Conservation (phyloP, 2,329 filamentous ascomycete species). For the Talaromyces sp. region DNA sequence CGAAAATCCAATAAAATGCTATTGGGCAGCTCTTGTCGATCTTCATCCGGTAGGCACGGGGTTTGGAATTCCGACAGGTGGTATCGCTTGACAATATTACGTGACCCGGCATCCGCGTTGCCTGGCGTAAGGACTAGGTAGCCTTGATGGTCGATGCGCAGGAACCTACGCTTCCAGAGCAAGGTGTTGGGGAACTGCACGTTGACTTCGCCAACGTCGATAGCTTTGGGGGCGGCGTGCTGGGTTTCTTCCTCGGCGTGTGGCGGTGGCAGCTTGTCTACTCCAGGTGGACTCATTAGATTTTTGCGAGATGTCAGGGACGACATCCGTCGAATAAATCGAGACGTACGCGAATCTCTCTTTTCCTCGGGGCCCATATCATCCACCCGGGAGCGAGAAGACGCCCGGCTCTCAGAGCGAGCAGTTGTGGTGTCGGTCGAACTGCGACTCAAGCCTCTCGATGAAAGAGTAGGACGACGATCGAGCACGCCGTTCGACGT, state of each 20-base stretch:
- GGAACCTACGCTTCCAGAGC: conserved; percentile 89
- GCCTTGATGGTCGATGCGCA: conserved; percentile 78
- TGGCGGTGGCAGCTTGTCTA: conserved; percentile 7
- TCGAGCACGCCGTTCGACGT: conserved; percentile 13
- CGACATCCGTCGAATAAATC: conserved; percentile 65
- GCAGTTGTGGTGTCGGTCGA: conserved; percentile 32
- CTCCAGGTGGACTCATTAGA: conserved; percentile 28
- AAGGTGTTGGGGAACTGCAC: conserved; percentile 95
- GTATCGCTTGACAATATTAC: conserved; percentile 68
- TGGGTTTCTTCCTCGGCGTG: conserved; percentile 25
- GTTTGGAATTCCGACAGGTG: conserved; percentile 77
- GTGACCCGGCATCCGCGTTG: conserved; percentile 55
- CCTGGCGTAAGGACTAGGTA: conserved; percentile 74
- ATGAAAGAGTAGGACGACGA: conserved; percentile 26
- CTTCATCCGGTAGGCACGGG: conserved; percentile 81
- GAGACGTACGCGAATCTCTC: conserved; percentile 53
- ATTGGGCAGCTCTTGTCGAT: conserved; percentile 87
- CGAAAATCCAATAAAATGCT: conserved; percentile 64
- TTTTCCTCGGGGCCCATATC: conserved; percentile 43
- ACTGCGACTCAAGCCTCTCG: conserved; percentile 31
- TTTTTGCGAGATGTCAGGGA: conserved; percentile 49
- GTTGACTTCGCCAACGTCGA: conserved; percentile 84
- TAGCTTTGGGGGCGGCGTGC: conserved; percentile 43
- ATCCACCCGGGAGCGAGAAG: conserved; percentile 35
- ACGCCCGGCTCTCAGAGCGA: conserved; percentile 37